Percentiles rank a stretch among this genome's conserved stretches.
Evolutionary conservation across 2,329 filamentous ascomycete genomes (phyloP).

Genomic region (Fusarium irregulare): DNA sequence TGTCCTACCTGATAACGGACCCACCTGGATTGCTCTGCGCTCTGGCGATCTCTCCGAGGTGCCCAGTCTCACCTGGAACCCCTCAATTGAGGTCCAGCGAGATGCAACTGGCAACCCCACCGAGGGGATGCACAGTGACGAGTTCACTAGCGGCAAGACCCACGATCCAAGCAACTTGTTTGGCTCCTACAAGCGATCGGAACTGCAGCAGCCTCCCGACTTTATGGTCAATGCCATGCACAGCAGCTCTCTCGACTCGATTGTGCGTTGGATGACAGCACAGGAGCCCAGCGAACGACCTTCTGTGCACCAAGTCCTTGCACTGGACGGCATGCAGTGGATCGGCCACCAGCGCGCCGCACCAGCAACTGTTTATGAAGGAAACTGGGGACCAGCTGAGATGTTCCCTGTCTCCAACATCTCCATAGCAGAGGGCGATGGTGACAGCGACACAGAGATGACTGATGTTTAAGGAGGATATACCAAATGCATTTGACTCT

Average conservation of each 20-base stretch:
- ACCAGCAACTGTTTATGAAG: constrained; percentile 95
- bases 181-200: constrained; percentile 60
- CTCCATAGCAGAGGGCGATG: constrained; percentile 46
- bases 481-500: constrained; percentile 47
- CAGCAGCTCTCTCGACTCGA: constrained; percentile 79
- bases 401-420: constrained; percentile 55
- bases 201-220: constrained; percentile 73
- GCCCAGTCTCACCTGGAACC: constrained; percentile 86
- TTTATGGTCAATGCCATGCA: constrained; percentile 89
- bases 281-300: constrained; percentile 80
- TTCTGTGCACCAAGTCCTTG: constrained; percentile 77
- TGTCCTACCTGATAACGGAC: constrained; percentile 90
- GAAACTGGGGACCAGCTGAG: constrained; percentile 89
- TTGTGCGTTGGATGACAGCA: constrained; percentile 90
- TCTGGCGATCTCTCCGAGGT: constrained; percentile 90
- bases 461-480: constrained; percentile 62
- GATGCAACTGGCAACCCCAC: constrained; percentile 71
- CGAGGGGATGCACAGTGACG: constrained; percentile 53
- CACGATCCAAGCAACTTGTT: constrained; percentile 54
- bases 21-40: constrained; percentile 89
- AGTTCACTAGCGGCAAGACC: constrained; percentile 48
- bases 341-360: constrained; percentile 80
- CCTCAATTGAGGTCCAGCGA: constrained; percentile 74
- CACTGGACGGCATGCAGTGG: constrained; percentile 81
- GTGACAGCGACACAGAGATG: constrained; percentile 68